These are phyloP conservation scores for Phytophthora citrophthora DNA, from an alignment of 352 stramenopile genomes.

Conservation along the genomic window DNA sequence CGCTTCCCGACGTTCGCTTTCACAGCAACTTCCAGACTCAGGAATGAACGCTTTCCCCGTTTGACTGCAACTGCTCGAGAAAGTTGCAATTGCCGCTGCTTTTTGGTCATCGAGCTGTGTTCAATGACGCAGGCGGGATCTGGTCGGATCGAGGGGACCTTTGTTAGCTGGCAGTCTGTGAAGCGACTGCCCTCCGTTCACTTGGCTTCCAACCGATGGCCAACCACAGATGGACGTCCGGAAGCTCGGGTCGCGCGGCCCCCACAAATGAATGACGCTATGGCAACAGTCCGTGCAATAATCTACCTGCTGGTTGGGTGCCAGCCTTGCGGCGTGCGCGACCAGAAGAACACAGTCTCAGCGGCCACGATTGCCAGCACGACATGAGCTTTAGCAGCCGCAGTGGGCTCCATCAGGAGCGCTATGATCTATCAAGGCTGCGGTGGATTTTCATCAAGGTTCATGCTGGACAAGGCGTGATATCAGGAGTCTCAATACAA, in stretches of 20 bases:
- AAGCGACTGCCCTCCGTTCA: conserved; percentile 5
- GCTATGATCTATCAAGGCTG: conserved; percentile 2
- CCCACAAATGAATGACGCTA: conserved; percentile 5
- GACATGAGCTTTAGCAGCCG: not conserved
- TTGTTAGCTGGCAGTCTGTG: not conserved
- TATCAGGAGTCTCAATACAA: conserved; percentile 9
- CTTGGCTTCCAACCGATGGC: conserved; percentile 6
- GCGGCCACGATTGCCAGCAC: not conserved
- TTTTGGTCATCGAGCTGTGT: not conserved
- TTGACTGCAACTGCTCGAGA: too few species aligned
- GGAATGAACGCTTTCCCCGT: too few species aligned
- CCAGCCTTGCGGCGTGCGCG: not conserved
- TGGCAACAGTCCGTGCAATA: not conserved
- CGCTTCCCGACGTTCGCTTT: conserved; percentile 15
- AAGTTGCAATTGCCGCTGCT: not conserved
- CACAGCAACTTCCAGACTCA: conserved; percentile 17
- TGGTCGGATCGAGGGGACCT: conserved; percentile 23
- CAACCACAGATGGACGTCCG: conserved; percentile 18
- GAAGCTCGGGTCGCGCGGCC: conserved; percentile 9
- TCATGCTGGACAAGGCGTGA: conserved; percentile 11
- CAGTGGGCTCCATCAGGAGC: not conserved
- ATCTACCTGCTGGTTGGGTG: conserved; percentile 28
- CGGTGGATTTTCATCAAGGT: conserved; percentile 27
- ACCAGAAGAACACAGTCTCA: conserved; percentile 9
- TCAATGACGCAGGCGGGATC: conserved; percentile 10